phyloP scores from a whole-genome alignment of 768 basidiomycete genomes.

The Xanthoconium stramineum region DNA sequence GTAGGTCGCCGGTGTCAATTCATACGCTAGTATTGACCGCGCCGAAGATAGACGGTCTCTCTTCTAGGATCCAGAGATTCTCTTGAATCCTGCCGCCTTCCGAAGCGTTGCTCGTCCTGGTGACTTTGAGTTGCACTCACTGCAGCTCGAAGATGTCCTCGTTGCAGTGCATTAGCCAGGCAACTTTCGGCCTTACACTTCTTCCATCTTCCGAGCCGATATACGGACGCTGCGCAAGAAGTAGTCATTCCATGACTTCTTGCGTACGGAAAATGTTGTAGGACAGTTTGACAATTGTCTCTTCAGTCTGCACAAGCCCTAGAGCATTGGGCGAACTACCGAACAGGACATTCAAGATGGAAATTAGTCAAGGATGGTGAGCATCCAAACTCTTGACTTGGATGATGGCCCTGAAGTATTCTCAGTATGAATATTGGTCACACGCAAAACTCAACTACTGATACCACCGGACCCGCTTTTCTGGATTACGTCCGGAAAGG shows the following conservation, averaged over 20 bases:
- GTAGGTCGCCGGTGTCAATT: slow-evolving; percentile 39
- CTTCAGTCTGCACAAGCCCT: slow-evolving; percentile 93
- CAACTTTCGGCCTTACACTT: slow-evolving; percentile 86
- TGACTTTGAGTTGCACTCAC: slow-evolving; percentile 88
- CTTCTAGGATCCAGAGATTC: slow-evolving; percentile 79
- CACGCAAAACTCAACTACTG: slow-evolving; percentile 76
- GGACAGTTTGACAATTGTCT: slow-evolving; percentile 98
- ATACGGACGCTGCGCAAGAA: slow-evolving; percentile 66
- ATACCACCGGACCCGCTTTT: slow-evolving; percentile 84
- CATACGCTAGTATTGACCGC: neutral
- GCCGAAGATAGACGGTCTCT: slow-evolving; percentile 80
- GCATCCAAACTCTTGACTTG: slow-evolving; percentile 15
- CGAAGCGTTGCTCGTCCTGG: slow-evolving; percentile 71
- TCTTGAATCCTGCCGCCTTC: slow-evolving; percentile 76
- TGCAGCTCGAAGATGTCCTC: slow-evolving; percentile 90
- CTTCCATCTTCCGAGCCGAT: slow-evolving; percentile 92
- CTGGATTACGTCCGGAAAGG: slow-evolving; percentile 96
- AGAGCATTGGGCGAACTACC: slow-evolving; percentile 89
- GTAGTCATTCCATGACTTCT: slow-evolving; percentile 51
- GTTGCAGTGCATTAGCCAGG: slow-evolving; percentile 94
- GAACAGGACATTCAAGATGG: slow-evolving; percentile 82
- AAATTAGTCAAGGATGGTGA: slow-evolving; percentile 86
- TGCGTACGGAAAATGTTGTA: slow-evolving; percentile 88
- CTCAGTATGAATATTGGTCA: slow-evolving; percentile 87
- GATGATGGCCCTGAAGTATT: neutral